These are phyloP conservation scores for Trypanosoma caninum DNA, from an alignment of 208 protist genomes.

Conservation along the genomic window DNA sequence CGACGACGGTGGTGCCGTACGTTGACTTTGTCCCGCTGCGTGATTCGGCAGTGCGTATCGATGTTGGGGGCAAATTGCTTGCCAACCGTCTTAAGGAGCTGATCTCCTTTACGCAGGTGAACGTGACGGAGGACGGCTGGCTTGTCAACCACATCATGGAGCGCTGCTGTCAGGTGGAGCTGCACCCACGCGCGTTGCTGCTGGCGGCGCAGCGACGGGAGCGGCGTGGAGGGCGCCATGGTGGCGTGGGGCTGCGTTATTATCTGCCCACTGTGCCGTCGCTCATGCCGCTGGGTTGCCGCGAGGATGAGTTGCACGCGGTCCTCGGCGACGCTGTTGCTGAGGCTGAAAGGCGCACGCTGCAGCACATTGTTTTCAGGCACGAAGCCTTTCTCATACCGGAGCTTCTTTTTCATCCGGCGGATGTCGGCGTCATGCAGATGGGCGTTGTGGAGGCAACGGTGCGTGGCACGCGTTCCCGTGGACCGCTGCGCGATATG, in stretches of 20 bases:
- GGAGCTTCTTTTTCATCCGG: slow-evolving; percentile 76
- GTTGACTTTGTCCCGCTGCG: slow-evolving; percentile 61
- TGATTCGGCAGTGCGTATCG: slow-evolving; percentile 53
- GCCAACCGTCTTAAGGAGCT: slow-evolving; percentile 77
- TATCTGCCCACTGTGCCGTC: slow-evolving; percentile 69
- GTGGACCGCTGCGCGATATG: slow-evolving; percentile 38
- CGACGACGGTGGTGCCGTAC: slow-evolving; percentile 69
- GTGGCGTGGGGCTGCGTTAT: slow-evolving; percentile 31
- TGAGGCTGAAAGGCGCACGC: slow-evolving; percentile 13
- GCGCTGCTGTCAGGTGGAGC: slow-evolving; percentile 47
- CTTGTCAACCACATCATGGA: slow-evolving; percentile 84
- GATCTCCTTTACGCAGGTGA: slow-evolving; percentile 73
- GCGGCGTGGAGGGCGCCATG: not conserved
- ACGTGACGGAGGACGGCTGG: slow-evolving; percentile 79
- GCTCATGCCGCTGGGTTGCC: slow-evolving; percentile 63
- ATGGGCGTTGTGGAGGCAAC: slow-evolving; percentile 54
- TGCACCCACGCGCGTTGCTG: slow-evolving; percentile 7
- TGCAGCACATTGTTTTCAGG: slow-evolving; percentile 39
- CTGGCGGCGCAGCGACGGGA: slow-evolving; percentile 6
- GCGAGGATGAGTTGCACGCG: slow-evolving; percentile 36
- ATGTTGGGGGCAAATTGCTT: slow-evolving; percentile 78
- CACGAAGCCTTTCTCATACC: slow-evolving; percentile 77
- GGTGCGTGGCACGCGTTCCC: slow-evolving; percentile 34
- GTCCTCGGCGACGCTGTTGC: slow-evolving; percentile 24
- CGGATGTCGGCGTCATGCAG: slow-evolving; percentile 54